phyloP scores from a whole-genome alignment of 805 yeast species.

The Barnettozyma sucrosica region DNA sequence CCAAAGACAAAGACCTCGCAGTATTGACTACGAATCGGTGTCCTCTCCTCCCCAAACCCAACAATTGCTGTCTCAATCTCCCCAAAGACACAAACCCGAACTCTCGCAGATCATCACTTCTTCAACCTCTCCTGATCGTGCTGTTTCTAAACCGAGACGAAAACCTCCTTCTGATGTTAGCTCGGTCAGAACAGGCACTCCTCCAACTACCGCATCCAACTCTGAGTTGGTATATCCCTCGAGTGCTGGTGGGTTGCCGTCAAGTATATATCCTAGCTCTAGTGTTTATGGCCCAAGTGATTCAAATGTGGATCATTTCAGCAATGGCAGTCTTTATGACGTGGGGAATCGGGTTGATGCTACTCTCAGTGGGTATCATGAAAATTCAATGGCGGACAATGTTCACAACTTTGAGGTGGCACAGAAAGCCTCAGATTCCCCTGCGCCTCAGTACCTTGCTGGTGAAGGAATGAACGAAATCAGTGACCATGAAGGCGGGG shows the following conservation, averaged over 20 bases:
- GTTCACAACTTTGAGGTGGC: conserved; percentile 7
- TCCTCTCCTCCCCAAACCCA: conserved; percentile 1
- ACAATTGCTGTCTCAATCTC: neutral
- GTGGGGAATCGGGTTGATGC: neutral
- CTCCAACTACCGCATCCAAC: neutral
- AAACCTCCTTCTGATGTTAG: conserved; percentile 9
- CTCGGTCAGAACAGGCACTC: neutral
- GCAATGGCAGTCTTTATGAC: neutral
- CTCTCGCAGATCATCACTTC: conserved; percentile 5
- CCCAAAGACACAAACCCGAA: conserved; percentile 1
- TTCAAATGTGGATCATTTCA: neutral
- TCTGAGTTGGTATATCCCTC: neutral
- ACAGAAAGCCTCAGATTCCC: conserved; percentile 1
- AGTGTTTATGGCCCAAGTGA: conserved; percentile 19
- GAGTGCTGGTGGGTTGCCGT: neutral
- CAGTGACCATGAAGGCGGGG: neutral
- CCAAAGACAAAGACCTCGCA: conserved; percentile 2
- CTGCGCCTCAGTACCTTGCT: neutral
- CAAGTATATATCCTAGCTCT: conserved; percentile 16
- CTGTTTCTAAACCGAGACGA: conserved; percentile 4
- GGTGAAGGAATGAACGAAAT: neutral
- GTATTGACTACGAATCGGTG: conserved; percentile 7
- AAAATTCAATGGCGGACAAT: conserved; percentile 9
- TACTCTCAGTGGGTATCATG: neutral
- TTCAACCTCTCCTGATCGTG: neutral